Conservation (phyloP, 352 stramenopile species). For the Pythium aquatile region DNA sequence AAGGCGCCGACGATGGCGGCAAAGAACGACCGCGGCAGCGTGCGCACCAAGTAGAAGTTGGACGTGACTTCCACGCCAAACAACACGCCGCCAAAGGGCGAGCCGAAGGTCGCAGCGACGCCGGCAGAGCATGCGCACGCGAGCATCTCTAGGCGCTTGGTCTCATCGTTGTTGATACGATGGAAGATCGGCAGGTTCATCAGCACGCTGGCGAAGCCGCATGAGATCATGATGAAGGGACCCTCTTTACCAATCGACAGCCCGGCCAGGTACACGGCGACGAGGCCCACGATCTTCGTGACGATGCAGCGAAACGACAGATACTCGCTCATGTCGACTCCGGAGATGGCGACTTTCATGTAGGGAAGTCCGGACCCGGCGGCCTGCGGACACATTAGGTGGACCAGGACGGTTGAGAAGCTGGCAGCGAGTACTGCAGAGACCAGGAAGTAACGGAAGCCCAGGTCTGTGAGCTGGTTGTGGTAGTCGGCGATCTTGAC, state of each 20-base stretch:
- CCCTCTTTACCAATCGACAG: slow-evolving; percentile 86
- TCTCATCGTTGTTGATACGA: slow-evolving; percentile 76
- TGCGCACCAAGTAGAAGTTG: slow-evolving; percentile 83
- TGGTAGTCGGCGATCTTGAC: slow-evolving; percentile 63
- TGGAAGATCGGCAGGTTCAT: slow-evolving; percentile 70
- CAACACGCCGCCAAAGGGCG: slow-evolving; percentile 82
- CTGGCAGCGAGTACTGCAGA: slow-evolving; percentile 49
- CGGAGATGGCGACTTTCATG: slow-evolving; percentile 83
- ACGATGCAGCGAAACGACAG: slow-evolving; percentile 67
- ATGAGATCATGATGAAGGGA: slow-evolving; percentile 88
- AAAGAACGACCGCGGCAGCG: slow-evolving; percentile 77
- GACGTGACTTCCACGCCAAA: slow-evolving; percentile 86
- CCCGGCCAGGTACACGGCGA: slow-evolving; percentile 56
- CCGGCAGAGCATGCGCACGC: slow-evolving; percentile 75
- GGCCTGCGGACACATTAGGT: slow-evolving; percentile 65
- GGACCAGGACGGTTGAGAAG: slow-evolving; percentile 51
- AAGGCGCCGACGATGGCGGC: slow-evolving; percentile 73
- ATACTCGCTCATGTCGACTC: slow-evolving; percentile 77
- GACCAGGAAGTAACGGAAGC: slow-evolving; percentile 57
- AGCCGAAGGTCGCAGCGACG: slow-evolving; percentile 85
- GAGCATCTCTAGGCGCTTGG: slow-evolving; percentile 81
- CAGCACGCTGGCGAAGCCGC: slow-evolving; percentile 72
- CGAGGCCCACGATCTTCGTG: slow-evolving; percentile 69
- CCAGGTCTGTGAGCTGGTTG: slow-evolving; percentile 48
- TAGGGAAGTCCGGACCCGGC: slow-evolving; percentile 73